Base-by-base conservation (phyloP, 305 asterid species). In the Ilex paraguariensis region DNA sequence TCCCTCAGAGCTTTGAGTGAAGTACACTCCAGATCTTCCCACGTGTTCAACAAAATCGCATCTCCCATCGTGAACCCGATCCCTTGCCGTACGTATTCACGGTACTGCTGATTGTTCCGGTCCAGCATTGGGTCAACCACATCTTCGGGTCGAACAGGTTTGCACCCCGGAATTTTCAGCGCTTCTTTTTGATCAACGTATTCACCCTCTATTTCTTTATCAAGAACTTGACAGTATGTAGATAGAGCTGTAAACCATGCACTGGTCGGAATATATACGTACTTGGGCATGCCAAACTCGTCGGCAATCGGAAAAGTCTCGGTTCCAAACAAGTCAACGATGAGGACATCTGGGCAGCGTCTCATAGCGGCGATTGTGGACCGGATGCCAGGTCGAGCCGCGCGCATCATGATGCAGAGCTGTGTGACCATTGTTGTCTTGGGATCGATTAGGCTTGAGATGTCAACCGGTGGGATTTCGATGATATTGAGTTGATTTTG, bases 101-200 rank as follows among this genome's bases (percentile, higher is more conserved):
- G 17, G n/a, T 66, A 66, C 5, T 57, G 58, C 17, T 31, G 54
- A 52, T 31, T 13, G 1, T 12, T 45, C 4, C 72, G 57, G 17
- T 66, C 57, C 42, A 61, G 13, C 62, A 66, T 17, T 0, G 60
- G 62, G 6, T 72, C 69, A 11, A 33, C 36, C 9, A 57, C 31
- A 6, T 72, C 62, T 10, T 72, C 61, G 2, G 62, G 64, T 53
- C 17, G 56, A 7, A 66, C 10, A 1, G 62, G 49, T 57, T 62
- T 66, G 31, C 73, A 72, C 13, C 77, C 66, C 0, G 77, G 60
- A 48, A 72, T 67, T 33, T 53, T 49, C 61, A 68, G 9, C 6
- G 65, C 69, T 28, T 61, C 63, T 53, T 45, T 9, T 21, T 54
- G 69, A 52, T 72, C 69, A 44, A 72, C 59, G 14, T 61, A 72